Evolutionary conservation across 208 protist species (phyloP).

Genomic region (Crithidia thermophila): DNA sequence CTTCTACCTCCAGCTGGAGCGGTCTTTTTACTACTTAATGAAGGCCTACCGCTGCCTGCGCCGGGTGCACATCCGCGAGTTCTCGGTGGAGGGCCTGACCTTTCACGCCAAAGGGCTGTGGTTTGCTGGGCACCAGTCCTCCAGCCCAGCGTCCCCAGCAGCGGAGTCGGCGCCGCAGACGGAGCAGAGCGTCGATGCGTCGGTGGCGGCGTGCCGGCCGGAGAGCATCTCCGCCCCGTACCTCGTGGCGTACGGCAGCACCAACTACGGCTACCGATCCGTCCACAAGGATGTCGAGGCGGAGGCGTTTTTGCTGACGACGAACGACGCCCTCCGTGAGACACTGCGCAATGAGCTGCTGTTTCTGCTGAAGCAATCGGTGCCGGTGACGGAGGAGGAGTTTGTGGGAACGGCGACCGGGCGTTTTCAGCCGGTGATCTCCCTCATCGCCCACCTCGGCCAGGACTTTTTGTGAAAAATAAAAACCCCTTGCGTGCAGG

Average conservation of each 20-base stretch:
- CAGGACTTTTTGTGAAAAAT: conserved; percentile 68
- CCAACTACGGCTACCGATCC: conserved; percentile 89
- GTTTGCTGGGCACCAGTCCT: conserved; percentile 33
- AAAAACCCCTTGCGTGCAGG: no score
- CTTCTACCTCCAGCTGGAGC: conserved; percentile 86
- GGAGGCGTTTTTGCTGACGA: conserved; percentile 69
- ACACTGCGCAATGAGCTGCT: conserved; percentile 64
- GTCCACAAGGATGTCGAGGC: conserved; percentile 87
- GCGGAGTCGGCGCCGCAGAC: background rate
- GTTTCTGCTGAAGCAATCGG: conserved; percentile 56
- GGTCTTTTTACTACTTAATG: conserved; percentile 75
- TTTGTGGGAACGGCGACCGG: conserved; percentile 61
- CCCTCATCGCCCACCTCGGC: conserved; percentile 70
- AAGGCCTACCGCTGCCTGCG: conserved; percentile 48
- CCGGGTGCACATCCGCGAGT: conserved; percentile 71
- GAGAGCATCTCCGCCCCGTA: conserved; percentile 46
- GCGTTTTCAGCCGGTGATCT: conserved; percentile 79
- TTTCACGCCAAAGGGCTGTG: conserved; percentile 91
- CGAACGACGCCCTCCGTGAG: conserved; percentile 50
- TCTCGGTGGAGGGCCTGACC: conserved; percentile 61
- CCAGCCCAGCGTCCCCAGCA: background rate
- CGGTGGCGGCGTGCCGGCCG: background rate
- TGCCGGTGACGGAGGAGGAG: conserved; percentile 43
- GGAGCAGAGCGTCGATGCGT: background rate
- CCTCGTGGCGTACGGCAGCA: conserved; percentile 85